Percentiles rank a stretch among this genome's conserved stretches.
phyloP scores from a whole-genome alignment of 1,139 yeast species.

The Kodamaea sp. region DNA sequence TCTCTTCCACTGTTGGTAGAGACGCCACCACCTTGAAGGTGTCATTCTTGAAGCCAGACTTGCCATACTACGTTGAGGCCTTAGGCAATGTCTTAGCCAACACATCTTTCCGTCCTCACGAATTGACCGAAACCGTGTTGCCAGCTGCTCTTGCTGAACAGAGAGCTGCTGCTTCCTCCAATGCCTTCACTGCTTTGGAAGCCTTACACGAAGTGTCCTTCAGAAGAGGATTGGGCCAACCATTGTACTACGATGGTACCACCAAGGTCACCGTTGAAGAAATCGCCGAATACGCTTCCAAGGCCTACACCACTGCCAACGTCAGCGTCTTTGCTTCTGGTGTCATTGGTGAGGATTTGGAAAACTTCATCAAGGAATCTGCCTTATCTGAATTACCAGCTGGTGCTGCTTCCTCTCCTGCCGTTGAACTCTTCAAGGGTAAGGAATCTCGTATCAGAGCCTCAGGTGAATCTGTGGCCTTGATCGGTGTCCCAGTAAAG shows the following conservation, averaged over 20 bases:
- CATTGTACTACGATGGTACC: slow-evolving; percentile 72
- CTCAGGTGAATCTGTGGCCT: slow-evolving; percentile 68
- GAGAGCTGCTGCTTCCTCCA: slow-evolving; percentile 48
- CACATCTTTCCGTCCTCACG: slow-evolving; percentile 80
- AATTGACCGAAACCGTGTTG: slow-evolving; percentile 74
- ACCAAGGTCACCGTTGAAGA: slow-evolving; percentile 62
- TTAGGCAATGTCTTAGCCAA: slow-evolving; percentile 74
- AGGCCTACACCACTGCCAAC: slow-evolving; percentile 70
- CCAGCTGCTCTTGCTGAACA: slow-evolving; percentile 73
- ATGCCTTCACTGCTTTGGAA: slow-evolving; percentile 69
- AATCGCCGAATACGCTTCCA: slow-evolving; percentile 64
- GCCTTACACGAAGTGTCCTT: slow-evolving; percentile 79
- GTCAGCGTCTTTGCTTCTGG: slow-evolving; percentile 74
- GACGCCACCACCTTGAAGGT: slow-evolving; percentile 82
- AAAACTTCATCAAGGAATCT: slow-evolving; percentile 65
- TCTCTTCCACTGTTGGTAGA: slow-evolving; percentile 72
- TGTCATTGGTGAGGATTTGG: slow-evolving; percentile 70
- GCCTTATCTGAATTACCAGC: slow-evolving; percentile 64
- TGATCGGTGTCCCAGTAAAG: slow-evolving; percentile 78
- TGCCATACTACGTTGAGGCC: slow-evolving; percentile 90
- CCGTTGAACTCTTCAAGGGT: slow-evolving; percentile 57
- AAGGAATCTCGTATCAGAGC: slow-evolving; percentile 75
- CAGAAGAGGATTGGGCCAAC: slow-evolving; percentile 87
- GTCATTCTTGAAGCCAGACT: slow-evolving; percentile 79
- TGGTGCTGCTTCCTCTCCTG: slow-evolving; percentile 50